A percentile compares a stretch with the other conserved stretches of the same genome.
Evolutionary conservation across 2,329 filamentous ascomycete species (phyloP).

Genomic region (Cladosporium sp.): DNA sequence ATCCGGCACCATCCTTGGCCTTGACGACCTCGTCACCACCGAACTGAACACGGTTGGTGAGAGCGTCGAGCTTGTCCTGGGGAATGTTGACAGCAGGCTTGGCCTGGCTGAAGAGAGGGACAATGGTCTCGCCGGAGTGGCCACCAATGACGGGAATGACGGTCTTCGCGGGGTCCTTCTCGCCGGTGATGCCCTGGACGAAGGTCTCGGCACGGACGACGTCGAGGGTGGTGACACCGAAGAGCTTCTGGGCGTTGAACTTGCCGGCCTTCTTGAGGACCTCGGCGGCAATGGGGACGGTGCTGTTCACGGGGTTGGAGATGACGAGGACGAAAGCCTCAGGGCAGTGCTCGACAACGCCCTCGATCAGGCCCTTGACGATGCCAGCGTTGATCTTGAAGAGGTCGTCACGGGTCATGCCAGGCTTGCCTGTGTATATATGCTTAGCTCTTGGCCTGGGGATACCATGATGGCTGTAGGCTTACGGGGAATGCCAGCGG

Average conservation of each 20-base stretch:
- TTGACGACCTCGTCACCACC: slow-evolving; percentile 96
- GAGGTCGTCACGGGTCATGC: slow-evolving; percentile 98
- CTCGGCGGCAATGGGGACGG: slow-evolving; percentile 95
- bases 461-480: slow-evolving; percentile 16
- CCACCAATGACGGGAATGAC: slow-evolving; percentile 92
- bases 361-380: slow-evolving; percentile 89
- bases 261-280: slow-evolving; percentile 90
- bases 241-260: slow-evolving; percentile 93
- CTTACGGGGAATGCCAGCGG: slow-evolving; percentile 91
- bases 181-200: slow-evolving; percentile 79
- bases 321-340: slow-evolving; percentile 96
- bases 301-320: slow-evolving; percentile 99
- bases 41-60: slow-evolving; percentile 95
- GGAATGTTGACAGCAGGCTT: slow-evolving; percentile 78
- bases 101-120: slow-evolving; percentile 93
- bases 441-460: slow-evolving; percentile 20
- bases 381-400: slow-evolving; percentile 99
- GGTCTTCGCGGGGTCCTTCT: slow-evolving; percentile 77
- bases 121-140: slow-evolving; percentile 97
- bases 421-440: slow-evolving; percentile 76
- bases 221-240: slow-evolving; percentile 97
- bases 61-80: slow-evolving; percentile 81
- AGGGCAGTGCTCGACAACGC: slow-evolving; percentile 81
- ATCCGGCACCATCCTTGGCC: slow-evolving; percentile 89
- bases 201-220: slow-evolving; percentile 98